These are phyloP conservation scores for Emydomyces testavorans DNA, from an alignment of 2,329 filamentous ascomycete genomes.

Conservation along the genomic window DNA sequence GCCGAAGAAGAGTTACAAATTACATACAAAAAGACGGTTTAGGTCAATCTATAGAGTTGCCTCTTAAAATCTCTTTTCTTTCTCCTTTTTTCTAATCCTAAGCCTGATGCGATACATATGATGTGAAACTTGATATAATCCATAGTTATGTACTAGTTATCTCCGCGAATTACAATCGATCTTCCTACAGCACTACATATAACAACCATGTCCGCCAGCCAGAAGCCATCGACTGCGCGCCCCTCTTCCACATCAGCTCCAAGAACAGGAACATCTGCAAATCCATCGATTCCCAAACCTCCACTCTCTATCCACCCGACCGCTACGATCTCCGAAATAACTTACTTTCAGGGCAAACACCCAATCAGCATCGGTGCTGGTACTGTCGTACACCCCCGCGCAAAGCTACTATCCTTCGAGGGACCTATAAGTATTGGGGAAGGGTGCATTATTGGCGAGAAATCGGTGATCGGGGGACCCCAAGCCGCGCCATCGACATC, in stretches of 20 bases:
- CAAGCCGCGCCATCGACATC: conserved; percentile 24
- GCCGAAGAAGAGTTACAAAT: no score
- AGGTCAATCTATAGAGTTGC: no score
- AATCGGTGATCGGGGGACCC: conserved; percentile 34
- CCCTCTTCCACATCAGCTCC: conserved; percentile 18
- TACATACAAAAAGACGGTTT: no score
- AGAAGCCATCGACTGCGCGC: conserved; percentile 18
- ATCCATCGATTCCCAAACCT: conserved; percentile 22
- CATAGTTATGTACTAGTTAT: no score
- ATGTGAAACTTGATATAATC: no score
- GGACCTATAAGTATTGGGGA: conserved; percentile 72
- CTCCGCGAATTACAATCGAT: neutral
- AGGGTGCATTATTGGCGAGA: conserved; percentile 70
- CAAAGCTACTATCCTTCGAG: conserved; percentile 62
- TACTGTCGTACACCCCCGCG: conserved; percentile 75
- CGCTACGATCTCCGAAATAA: conserved; percentile 31
- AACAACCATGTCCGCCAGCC: conserved; percentile 5
- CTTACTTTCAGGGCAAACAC: conserved; percentile 50
- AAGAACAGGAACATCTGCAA: conserved; percentile 16
- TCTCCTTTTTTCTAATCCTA: no score
- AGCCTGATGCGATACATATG: no score
- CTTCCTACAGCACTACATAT: neutral
- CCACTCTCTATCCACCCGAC: conserved; percentile 29
- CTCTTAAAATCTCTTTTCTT: no score
- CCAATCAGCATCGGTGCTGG: conserved; percentile 67